Percentiles rank a stretch among this genome's conserved stretches.
These are phyloP conservation scores for Umbelopsis sp. DNA, from an alignment of 371 early-diverging fungal species.

Conservation along the genomic window DNA sequence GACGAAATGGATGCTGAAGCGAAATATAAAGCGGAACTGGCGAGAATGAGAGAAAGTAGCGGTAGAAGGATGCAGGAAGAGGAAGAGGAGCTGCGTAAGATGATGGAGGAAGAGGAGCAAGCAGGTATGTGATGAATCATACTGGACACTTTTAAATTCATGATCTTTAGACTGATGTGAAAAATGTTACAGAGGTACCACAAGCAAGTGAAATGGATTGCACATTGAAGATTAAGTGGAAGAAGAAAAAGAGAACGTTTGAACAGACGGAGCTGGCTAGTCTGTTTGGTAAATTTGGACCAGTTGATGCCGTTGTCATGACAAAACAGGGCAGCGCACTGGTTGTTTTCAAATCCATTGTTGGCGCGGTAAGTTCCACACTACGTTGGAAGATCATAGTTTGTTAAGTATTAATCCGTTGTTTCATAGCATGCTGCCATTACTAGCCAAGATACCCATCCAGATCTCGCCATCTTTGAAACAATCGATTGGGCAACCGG, in stretches of 20 bases:
- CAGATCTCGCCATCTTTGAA: slow-evolving; percentile 40
- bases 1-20: slow-evolving; percentile 48
- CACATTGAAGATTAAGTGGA: slow-evolving; percentile 52
- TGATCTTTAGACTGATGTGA: neutral
- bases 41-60: slow-evolving; percentile 45
- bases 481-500: slow-evolving; percentile 48
- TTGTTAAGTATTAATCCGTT: neutral
- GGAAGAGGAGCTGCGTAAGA: slow-evolving; percentile 26
- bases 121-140: neutral
- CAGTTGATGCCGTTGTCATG: slow-evolving; percentile 42
- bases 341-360: slow-evolving; percentile 47
- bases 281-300: slow-evolving; percentile 33
- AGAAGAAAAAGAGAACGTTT: slow-evolving; percentile 42
- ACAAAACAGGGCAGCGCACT: slow-evolving; percentile 44
- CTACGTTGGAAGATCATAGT: neutral
- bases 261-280: slow-evolving; percentile 32
- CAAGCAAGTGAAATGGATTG: slow-evolving; percentile 45
- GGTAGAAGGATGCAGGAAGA: slow-evolving; percentile 45
- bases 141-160: neutral
- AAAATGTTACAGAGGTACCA: slow-evolving; percentile 24
- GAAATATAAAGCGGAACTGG: slow-evolving; percentile 45
- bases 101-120: slow-evolving; percentile 30
- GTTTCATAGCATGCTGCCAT: slow-evolving; percentile 44
- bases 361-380: slow-evolving; percentile 47
- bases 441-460: slow-evolving; percentile 42